A percentile compares a stretch with the other conserved stretches of the same genome.
These are phyloP conservation scores for Lanmaoa pseudosensibilis DNA, from an alignment of 768 basidiomycete species.

Conservation along the genomic window DNA sequence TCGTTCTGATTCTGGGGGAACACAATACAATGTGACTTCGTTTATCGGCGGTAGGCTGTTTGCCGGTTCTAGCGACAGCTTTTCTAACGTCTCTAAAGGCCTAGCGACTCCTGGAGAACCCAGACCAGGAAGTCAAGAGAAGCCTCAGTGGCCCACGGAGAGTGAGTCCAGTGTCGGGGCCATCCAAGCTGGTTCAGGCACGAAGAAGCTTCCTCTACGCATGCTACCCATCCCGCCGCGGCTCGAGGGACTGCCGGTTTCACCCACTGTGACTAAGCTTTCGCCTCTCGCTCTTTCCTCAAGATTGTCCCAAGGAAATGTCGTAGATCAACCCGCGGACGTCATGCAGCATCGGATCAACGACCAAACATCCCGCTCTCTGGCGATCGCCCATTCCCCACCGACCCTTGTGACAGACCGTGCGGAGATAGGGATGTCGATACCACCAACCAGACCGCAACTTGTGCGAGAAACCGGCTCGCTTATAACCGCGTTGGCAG, in stretches of 20 bases:
- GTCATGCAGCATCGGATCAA: not conserved
- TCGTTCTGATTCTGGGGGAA: constrained; percentile 45
- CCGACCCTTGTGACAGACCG: constrained; percentile 8
- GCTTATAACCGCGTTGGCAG: constrained; percentile 21
- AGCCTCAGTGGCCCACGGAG: constrained; percentile 4
- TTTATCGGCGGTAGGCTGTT: constrained; percentile 55
- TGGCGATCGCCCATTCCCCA: constrained; percentile 24
- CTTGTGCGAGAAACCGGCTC: constrained; percentile 30
- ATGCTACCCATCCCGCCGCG: not conserved
- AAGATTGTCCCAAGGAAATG: not conserved
- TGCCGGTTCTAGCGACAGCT: not conserved
- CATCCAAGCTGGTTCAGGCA: not conserved
- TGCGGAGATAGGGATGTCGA: constrained; percentile 27
- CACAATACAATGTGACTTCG: constrained; percentile 71
- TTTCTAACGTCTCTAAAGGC: constrained; percentile 27
- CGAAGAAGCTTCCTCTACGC: not conserved
- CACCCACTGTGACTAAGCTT: not conserved
- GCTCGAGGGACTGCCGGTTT: not conserved
- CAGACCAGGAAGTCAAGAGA: constrained; percentile 10
- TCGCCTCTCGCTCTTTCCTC: not conserved
- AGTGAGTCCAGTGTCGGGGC: not conserved
- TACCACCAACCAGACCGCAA: constrained; percentile 25
- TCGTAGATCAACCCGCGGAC: not conserved
- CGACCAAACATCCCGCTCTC: constrained; percentile 12
- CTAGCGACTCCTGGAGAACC: constrained; percentile 31